Percentiles rank a stretch among this genome's conserved stretches.
phyloP scores from a whole-genome alignment of 495 filamentous ascomycete species.

The Aspergillus cavernicola region DNA sequence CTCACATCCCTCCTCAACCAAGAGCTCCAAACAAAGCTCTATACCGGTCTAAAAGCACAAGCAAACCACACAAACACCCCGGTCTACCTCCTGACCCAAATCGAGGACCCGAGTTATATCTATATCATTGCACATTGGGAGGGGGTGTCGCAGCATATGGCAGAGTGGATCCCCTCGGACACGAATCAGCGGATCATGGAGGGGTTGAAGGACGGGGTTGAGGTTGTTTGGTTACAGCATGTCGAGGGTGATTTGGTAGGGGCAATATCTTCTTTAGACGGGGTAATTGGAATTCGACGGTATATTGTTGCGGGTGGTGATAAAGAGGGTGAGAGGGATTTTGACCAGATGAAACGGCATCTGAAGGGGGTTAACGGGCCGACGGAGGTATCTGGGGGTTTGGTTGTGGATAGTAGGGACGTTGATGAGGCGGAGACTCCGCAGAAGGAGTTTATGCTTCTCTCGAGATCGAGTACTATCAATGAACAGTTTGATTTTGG shows the following conservation, averaged over 20 bases:
- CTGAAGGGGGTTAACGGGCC: slow-evolving; percentile 37
- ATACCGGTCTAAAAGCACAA: slow-evolving; percentile 32
- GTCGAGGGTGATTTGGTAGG: slow-evolving; percentile 24
- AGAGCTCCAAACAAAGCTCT: slow-evolving; percentile 11
- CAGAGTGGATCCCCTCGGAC: slow-evolving; percentile 41
- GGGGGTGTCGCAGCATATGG: slow-evolving; percentile 40
- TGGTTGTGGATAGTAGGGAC: slow-evolving; percentile 44
- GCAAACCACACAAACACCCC: slow-evolving; percentile 32
- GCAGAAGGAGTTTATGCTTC: slow-evolving; percentile 50
- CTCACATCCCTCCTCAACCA: slow-evolving; percentile 13
- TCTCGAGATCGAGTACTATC: slow-evolving; percentile 47
- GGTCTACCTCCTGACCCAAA: slow-evolving; percentile 35
- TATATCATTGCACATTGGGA: slow-evolving; percentile 52
- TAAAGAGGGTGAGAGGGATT: slow-evolving; percentile 29
- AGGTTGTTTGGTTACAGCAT: slow-evolving; percentile 39
- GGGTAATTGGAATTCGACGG: slow-evolving; percentile 40
- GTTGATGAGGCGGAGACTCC: too few species aligned
- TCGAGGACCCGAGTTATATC: slow-evolving; percentile 44
- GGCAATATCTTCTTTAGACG: slow-evolving; percentile 34
- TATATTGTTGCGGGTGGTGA: slow-evolving; percentile 39
- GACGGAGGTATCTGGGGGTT: slow-evolving; percentile 37
- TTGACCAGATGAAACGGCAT: slow-evolving; percentile 25
- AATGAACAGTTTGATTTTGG: slow-evolving; percentile 44
- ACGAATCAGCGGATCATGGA: slow-evolving; percentile 40
- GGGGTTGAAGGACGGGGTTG: slow-evolving; percentile 37